Evolutionary conservation across 2,329 filamentous ascomycete genomes (phyloP).

Genomic region (Blastomyces gilchristii): DNA sequence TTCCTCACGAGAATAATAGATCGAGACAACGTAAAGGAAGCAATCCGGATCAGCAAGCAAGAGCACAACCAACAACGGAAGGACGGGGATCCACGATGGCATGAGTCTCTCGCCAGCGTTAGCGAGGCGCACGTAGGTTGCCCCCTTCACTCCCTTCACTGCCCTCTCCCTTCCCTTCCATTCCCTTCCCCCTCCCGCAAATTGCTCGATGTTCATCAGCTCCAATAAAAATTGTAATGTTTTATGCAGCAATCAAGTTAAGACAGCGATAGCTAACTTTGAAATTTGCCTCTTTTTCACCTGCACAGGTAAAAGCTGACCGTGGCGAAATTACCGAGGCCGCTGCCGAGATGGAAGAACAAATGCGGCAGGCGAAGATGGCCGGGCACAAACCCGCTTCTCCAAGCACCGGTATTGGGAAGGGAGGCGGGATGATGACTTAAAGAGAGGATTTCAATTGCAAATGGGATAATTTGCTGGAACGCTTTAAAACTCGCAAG

Average conservation of each 20-base stretch:
- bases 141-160: neutral
- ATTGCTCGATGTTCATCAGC: neutral
- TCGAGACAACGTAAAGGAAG: conserved; percentile 33
- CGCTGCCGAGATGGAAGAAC: conserved; percentile 44
- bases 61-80: conserved; percentile 43
- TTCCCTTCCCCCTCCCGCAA: neutral
- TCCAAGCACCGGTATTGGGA: neutral
- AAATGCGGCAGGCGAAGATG: conserved; percentile 16
- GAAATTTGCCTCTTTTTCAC: neutral
- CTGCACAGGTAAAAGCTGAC: conserved; percentile 48
- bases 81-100: conserved; percentile 62
- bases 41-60: conserved; percentile 50
- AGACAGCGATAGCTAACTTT: conserved; percentile 5
- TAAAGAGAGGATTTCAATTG: neutral
- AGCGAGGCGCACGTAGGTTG: conserved; percentile 61
- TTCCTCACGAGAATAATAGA: conserved; percentile 18
- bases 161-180: neutral
- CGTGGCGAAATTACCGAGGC: conserved; percentile 39
- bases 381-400: neutral
- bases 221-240: neutral
- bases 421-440: neutral
- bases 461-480: neutral
- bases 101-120: conserved; percentile 63
- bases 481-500: neutral
- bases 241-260: neutral